Conservation (phyloP, 2,329 filamentous ascomycete genomes). For the Neofusicoccum sp. region DNA sequence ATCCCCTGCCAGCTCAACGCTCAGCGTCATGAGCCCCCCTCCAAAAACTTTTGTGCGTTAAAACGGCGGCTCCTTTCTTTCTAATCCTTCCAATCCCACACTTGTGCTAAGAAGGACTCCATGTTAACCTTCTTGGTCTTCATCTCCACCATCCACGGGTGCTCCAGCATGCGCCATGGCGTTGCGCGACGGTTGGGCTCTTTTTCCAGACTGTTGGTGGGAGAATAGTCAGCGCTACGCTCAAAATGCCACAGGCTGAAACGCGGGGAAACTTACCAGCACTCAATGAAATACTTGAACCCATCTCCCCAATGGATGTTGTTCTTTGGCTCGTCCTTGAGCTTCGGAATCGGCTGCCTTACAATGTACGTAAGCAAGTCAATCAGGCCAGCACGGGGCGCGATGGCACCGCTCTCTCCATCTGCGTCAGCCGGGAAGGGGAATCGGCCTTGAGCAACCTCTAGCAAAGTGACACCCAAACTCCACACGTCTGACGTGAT, state of each 20-base stretch:
- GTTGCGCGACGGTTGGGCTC: conserved; percentile 83
- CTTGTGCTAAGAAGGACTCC: conserved; percentile 87
- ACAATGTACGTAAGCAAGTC: conserved; percentile 98
- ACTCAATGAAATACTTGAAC: conserved; percentile 99
- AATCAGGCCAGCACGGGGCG: conserved; percentile 88
- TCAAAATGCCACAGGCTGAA: no score
- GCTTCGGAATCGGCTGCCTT: conserved; percentile 87
- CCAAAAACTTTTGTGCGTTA: neutral
- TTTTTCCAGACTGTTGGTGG: conserved; percentile 79
- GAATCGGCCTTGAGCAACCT: conserved; percentile 98
- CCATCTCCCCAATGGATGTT: conserved; percentile 94
- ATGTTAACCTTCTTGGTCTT: conserved; percentile 95
- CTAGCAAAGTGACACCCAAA: conserved; percentile 92
- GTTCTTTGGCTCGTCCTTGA: conserved; percentile 91
- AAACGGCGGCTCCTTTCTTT: neutral
- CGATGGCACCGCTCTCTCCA: conserved; percentile 72
- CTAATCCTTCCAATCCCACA: conserved; percentile 92
- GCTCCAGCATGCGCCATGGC: conserved; percentile 98
- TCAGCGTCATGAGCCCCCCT: conserved; percentile 9
- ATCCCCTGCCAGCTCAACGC: conserved; percentile 14
- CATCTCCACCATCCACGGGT: conserved; percentile 99
- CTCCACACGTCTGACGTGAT: conserved; percentile 99
- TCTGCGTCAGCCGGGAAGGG: conserved; percentile 83
- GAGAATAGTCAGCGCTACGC: neutral
- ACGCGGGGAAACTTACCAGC: conserved; percentile 71